Base-by-base conservation (phyloP, 306 rosid species). In the Vigna unguiculata region DNA sequence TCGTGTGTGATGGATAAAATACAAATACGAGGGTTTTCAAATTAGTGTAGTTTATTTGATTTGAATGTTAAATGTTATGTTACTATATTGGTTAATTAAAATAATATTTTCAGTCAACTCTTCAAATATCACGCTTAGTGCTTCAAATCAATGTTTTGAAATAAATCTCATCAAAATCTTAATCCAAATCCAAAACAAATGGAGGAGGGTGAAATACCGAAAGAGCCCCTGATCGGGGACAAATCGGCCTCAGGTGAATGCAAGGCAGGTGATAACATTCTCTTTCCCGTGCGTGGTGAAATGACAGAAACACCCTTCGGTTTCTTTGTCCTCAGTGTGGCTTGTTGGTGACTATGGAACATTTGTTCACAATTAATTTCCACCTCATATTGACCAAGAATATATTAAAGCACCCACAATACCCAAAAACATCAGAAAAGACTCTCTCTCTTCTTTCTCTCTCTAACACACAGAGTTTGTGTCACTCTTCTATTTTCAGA, bases 381-480 rank as follows among this genome's bases (percentile, higher is more conserved):
- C 83, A 83, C 70, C 82, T 80, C 70, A 76, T 79, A 43, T 51
- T 54, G 41, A 28, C 83, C 53, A 49, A 21, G 40, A 60, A 61
- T 76, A 53, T 79, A 72, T 63, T 63, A 77, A 72, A 54, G 62
- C 54, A 16, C 36, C 32, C 17, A 40, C 25, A 60, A 38, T 54
- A 17, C 83, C 11, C 72, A 21, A 24, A 28, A 32, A n/a, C 49
- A 8, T 12, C 48, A 38, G 22, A 52, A 71, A 13, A 9, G 13
- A 45, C 62, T 45, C 52, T 28, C 22, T 61, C 47, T 28, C 32
- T 28, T 0, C 5, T 28, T 5, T n/a, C 68, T 34, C 46, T 61
- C 68, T 3, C 62, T 43, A 6, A 34, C 45, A 15, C 13, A 15
- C 14, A 9, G 4, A 60, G 80, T 69, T 71, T 65, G 41, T 46